These are phyloP conservation scores for Suillus clintonianus DNA, from an alignment of 768 basidiomycete genomes.

Conservation along the genomic window DNA sequence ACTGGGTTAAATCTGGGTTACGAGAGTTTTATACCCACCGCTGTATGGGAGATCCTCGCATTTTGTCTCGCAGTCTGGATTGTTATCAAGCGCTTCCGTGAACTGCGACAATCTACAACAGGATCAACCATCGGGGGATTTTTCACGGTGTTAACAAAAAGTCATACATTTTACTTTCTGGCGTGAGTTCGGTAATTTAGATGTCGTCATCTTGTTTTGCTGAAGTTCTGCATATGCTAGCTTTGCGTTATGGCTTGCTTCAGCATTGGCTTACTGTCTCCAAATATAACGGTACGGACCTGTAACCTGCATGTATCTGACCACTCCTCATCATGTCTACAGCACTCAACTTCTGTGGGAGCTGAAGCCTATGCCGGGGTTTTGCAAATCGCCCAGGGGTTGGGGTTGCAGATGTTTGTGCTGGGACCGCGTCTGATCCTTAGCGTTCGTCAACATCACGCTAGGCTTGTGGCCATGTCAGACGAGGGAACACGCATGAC, in stretches of 20 bases:
- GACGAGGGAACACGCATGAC: background rate
- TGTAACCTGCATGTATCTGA: background rate
- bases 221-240: background rate
- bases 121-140: too few species aligned
- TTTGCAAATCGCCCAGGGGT: background rate
- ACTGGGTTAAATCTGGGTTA: too few species aligned
- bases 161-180: background rate
- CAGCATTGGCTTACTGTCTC: too few species aligned
- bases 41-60: too few species aligned
- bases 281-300: background rate
- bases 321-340: background rate
- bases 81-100: too few species aligned
- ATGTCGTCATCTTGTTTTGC: background rate
- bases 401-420: background rate
- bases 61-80: too few species aligned
- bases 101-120: too few species aligned
- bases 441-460: background rate
- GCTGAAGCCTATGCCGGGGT: background rate
- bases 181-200: background rate
- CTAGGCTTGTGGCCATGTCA: background rate
- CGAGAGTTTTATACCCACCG: too few species aligned
- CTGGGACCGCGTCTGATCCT: background rate
- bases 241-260: too few species aligned
- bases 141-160: background rate
- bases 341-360: background rate